A percentile compares a stretch with the other conserved stretches of the same genome.
Conservation (phyloP, 108 stramenopile genomes). For the Cyclotella atomus region DNA sequence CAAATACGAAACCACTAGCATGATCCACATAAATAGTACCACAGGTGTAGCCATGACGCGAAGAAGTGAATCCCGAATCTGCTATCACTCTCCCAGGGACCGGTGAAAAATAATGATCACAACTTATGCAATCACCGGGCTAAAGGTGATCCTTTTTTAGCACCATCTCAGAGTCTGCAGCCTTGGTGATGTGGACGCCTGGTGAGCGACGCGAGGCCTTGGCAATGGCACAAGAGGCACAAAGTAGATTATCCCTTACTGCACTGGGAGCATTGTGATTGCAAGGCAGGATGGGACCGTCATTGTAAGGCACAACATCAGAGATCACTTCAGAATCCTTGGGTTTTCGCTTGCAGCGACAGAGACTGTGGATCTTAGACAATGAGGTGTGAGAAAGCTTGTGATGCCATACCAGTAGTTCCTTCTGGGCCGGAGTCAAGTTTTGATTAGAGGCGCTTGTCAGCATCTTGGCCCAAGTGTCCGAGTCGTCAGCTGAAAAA, state of each 20-base stretch:
- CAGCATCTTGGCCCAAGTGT: background rate
- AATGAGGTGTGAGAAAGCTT: slow-evolving; percentile 9
- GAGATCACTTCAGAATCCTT: background rate
- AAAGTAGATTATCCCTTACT: background rate
- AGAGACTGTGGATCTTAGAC: background rate
- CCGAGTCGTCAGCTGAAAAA: background rate
- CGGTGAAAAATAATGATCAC: slow-evolving; percentile 41
- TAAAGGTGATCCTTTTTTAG: slow-evolving; percentile 13
- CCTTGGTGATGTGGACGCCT: background rate
- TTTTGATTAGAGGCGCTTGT: background rate
- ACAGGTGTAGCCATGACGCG: slow-evolving; percentile 5
- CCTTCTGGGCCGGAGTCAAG: background rate
- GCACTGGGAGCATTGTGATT: background rate
- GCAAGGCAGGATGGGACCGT: background rate
- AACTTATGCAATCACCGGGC: slow-evolving; percentile 46
- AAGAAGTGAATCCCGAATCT: slow-evolving; percentile 35
- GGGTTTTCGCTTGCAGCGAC: background rate
- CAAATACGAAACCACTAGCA: slow-evolving; percentile 51
- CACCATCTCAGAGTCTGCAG: background rate
- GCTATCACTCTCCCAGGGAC: slow-evolving; percentile 35
- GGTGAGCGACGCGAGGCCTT: slow-evolving; percentile 7
- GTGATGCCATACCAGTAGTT: slow-evolving; percentile 18
- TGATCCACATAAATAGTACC: slow-evolving; percentile 10
- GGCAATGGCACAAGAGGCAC: slow-evolving; percentile 1
- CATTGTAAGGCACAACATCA: background rate